These are phyloP conservation scores for Talaromyces sp. DNA, from an alignment of 2,329 filamentous ascomycete species.

Conservation along the genomic window DNA sequence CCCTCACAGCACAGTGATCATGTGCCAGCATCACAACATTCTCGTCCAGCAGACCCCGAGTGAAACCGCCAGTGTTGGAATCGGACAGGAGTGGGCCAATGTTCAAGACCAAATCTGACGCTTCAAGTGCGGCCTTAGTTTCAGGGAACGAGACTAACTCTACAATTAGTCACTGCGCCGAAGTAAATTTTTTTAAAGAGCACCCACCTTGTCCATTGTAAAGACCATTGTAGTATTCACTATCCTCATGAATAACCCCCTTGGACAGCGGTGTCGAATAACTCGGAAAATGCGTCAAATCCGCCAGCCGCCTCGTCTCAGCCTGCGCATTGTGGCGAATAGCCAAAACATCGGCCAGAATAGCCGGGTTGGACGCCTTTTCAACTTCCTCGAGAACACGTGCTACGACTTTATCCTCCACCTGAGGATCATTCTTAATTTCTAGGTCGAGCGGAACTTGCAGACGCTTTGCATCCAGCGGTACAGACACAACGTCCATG, in stretches of 20 bases:
- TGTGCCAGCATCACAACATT: neutral
- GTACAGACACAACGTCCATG: neutral
- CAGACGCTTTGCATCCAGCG: slow-evolving; percentile 44
- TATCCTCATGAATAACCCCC: slow-evolving; percentile 67
- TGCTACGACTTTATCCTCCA: slow-evolving; percentile 70
- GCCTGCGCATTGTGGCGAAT: slow-evolving; percentile 65
- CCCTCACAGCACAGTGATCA: neutral
- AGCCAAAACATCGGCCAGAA: slow-evolving; percentile 74
- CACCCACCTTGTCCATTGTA: slow-evolving; percentile 67
- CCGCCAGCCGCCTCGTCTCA: slow-evolving; percentile 64
- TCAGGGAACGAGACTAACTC: slow-evolving; percentile 12
- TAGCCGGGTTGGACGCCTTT: slow-evolving; percentile 63
- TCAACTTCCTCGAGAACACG: slow-evolving; percentile 66
- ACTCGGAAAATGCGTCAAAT: slow-evolving; percentile 66
- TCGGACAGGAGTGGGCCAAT: slow-evolving; percentile 44
- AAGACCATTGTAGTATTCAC: slow-evolving; percentile 68
- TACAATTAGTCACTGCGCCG: no score
- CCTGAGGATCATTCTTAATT: slow-evolving; percentile 58
- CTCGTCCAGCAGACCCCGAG: neutral
- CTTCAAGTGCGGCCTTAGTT: slow-evolving; percentile 32
- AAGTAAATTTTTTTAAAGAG: no score
- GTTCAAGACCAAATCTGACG: slow-evolving; percentile 41
- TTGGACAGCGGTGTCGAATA: slow-evolving; percentile 86
- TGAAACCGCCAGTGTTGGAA: slow-evolving; percentile 40
- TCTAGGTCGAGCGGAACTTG: slow-evolving; percentile 62